Base-by-base conservation (phyloP, 345 rosid genomes). In the Eutrema yunnanense region DNA sequence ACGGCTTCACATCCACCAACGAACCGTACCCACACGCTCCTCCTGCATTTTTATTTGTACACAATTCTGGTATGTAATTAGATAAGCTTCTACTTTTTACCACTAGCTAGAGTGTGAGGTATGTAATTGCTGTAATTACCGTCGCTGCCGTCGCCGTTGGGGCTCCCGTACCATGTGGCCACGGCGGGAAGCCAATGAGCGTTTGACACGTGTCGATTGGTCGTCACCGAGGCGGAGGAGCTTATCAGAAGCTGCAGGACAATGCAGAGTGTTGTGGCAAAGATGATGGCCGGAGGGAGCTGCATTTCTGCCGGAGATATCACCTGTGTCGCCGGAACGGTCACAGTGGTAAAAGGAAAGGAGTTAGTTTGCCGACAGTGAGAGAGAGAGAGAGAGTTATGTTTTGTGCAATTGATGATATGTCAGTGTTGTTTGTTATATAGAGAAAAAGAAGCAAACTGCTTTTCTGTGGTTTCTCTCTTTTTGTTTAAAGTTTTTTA, bases 1-100 rank as follows among this genome's bases (percentile, higher is more conserved):
- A 50, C 14, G 99, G 99, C 88, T 81, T 89, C 77, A 92, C 96
- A 46, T 92, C 94, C 62, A 92, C 99, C 48, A 95, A 57, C 2
- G 90, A 58, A 16, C 99, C 99, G 74, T 95, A 95, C 67, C 99
- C 99, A 73, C 99, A 92, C 14, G 99, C 99, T 51, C 99, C 99
- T 61, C 98, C 99, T 95, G 76, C 36, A 65, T 11, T 49, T 14
- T 1, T 8, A 16, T 2, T 19, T 9, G 8, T 3, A 12, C 26
- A 3, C 59, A 69, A 76, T 44, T 70, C 37, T 57, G 29, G 8
- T 42, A 6, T 16, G 6, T 14, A n/a, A 7, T 52, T 27, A 49
- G 37, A 32, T 26, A 19, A 38, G 1, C 1, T 6, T 13, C 0
- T 34, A 42, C 2, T 19, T 29, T 19, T 10, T 11, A 33, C 22